These are phyloP conservation scores for Neurospora pannonica DNA, from an alignment of 495 filamentous ascomycete species.

Conservation along the genomic window DNA sequence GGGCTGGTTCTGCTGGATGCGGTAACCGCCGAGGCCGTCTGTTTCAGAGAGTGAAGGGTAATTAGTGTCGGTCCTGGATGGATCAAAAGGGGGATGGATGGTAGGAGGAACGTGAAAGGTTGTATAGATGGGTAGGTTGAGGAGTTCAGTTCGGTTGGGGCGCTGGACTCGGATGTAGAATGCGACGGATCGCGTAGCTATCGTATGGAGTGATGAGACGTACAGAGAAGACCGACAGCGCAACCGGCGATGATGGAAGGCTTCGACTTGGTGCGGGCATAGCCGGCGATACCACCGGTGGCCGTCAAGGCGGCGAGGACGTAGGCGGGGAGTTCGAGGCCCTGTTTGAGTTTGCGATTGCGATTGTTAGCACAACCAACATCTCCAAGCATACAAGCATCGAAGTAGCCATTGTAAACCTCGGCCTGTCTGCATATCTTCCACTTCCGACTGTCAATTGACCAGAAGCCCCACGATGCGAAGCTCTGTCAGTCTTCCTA, in stretches of 20 bases:
- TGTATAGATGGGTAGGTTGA: background rate
- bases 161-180: background rate
- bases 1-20: conserved; percentile 52
- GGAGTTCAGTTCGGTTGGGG: background rate
- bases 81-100: background rate
- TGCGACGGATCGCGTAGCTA: background rate
- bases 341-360: conserved; percentile 6
- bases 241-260: conserved; percentile 78
- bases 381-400: background rate
- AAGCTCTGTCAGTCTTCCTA: too few relatives aligned
- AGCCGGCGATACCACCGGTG: conserved; percentile 78
- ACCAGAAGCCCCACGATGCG: too few relatives aligned
- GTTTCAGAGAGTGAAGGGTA: background rate
- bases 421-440: too few relatives aligned
- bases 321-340: conserved; percentile 45
- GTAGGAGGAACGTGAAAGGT: background rate
- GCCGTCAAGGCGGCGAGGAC: conserved; percentile 75
- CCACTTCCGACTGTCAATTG: too few relatives aligned
- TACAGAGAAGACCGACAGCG: conserved; percentile 60
- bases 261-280: conserved; percentile 66
- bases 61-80: background rate
- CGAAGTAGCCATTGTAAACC: background rate
- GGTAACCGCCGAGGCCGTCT: conserved; percentile 61
- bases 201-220: conserved; percentile 6
- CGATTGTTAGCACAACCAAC: background rate